phyloP scores from a whole-genome alignment of 805 yeast genomes.

The Pichia nakasei region DNA sequence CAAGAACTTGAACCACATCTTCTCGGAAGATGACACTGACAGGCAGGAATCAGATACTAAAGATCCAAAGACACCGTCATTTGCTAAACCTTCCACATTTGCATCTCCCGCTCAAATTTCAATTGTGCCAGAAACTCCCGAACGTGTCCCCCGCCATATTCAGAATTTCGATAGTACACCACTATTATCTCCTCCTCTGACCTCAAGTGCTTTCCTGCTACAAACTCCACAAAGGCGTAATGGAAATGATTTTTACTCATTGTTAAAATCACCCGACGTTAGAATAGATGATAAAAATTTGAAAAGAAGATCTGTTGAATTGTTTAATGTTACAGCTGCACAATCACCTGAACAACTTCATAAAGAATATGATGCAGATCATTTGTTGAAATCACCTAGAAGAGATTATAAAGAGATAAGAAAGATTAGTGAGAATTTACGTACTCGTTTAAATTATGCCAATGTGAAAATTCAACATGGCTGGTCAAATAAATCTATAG shows the following conservation, averaged over 20 bases:
- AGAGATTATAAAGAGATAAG: slow-evolving; percentile 25
- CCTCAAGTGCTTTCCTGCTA: slow-evolving; percentile 3
- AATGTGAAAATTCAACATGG: slow-evolving; percentile 30
- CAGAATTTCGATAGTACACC: slow-evolving; percentile 24
- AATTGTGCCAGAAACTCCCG: slow-evolving; percentile 20
- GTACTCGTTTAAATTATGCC: slow-evolving; percentile 29
- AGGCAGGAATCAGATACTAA: background rate
- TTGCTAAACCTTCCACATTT: slow-evolving; percentile 13
- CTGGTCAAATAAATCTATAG: slow-evolving; percentile 24
- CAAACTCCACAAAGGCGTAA: slow-evolving; percentile 26
- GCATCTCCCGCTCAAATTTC: slow-evolving; percentile 23
- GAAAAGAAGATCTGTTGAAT: slow-evolving; percentile 27
- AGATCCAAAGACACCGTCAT: slow-evolving; percentile 23
- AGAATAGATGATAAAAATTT: slow-evolving; percentile 9
- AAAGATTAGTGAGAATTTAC: slow-evolving; percentile 29
- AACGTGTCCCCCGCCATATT: slow-evolving; percentile 9
- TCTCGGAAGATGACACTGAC: background rate
- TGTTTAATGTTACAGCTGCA: slow-evolving; percentile 21
- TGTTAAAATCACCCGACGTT: slow-evolving; percentile 29
- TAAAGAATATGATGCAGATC: slow-evolving; percentile 7
- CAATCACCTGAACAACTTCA: slow-evolving; percentile 18
- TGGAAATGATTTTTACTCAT: slow-evolving; percentile 25
- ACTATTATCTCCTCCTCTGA: slow-evolving; percentile 26
- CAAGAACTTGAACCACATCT: too few relatives aligned
- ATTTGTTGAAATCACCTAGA: slow-evolving; percentile 11